A percentile compares a stretch with the other conserved stretches of the same genome.
phyloP scores from a whole-genome alignment of 2,329 filamentous ascomycete species.

The Fusarium praegraminearum region DNA sequence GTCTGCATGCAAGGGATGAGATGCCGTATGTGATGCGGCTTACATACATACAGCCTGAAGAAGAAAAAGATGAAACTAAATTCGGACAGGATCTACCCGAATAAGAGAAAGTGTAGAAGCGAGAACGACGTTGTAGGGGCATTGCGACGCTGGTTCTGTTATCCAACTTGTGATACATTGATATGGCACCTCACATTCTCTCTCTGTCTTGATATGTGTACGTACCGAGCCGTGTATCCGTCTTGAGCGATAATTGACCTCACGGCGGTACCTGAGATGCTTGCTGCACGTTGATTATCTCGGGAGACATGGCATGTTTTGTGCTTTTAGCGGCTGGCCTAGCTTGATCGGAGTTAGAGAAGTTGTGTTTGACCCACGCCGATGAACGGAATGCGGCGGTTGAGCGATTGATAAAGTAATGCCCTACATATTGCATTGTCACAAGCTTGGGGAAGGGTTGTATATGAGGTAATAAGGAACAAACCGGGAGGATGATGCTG shows the following conservation, averaged over 20 bases:
- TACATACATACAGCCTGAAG: constrained; percentile 2
- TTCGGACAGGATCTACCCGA: constrained; percentile 28
- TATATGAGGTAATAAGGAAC: constrained; percentile 35
- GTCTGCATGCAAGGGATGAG: constrained; percentile 5
- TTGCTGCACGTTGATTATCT: constrained; percentile 50
- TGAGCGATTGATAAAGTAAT: constrained; percentile 28
- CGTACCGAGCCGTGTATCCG: neutral
- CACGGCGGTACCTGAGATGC: constrained; percentile 41
- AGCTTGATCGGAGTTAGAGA: constrained; percentile 44
- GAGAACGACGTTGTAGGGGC: constrained; percentile 4
- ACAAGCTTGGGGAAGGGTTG: constrained; percentile 27
- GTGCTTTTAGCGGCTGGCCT: constrained; percentile 27
- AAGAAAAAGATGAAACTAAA: neutral
- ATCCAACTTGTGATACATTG: neutral
- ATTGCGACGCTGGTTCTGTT: neutral
- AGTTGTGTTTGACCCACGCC: constrained; percentile 39
- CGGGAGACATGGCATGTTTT: constrained; percentile 12
- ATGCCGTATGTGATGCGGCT: constrained; percentile 26
- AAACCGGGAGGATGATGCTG: constrained; percentile 41
- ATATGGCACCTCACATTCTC: neutral
- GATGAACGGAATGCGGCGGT: constrained; percentile 40
- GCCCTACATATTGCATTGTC: constrained; percentile 27
- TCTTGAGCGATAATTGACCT: constrained; percentile 26
- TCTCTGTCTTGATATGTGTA: neutral
- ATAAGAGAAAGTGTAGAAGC: constrained; percentile 31